phyloP scores from a whole-genome alignment of 768 basidiomycete species.

The Tricholoma sp. region DNA sequence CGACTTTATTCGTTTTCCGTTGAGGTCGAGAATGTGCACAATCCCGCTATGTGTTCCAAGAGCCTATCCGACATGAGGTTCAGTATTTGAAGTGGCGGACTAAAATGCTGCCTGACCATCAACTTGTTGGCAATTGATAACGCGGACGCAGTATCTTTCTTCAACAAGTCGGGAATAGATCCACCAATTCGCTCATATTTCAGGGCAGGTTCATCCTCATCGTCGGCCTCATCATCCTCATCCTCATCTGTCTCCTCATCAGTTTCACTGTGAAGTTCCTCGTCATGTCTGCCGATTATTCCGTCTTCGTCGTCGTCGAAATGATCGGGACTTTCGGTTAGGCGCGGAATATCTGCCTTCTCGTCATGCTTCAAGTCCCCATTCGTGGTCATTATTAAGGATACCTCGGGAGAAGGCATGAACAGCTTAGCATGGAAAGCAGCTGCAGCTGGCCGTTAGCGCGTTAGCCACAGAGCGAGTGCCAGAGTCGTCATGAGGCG shows the following conservation, averaged over 20 bases:
- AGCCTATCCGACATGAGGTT: constrained; percentile 44
- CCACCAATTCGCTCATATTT: constrained; percentile 87
- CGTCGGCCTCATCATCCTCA: constrained; percentile 45
- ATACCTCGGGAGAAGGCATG: constrained; percentile 8
- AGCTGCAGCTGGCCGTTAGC: not conserved
- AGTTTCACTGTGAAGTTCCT: constrained; percentile 18
- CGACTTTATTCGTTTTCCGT: constrained; percentile 80
- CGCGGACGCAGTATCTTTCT: constrained; percentile 87
- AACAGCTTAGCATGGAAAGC: not conserved
- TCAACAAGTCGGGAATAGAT: constrained; percentile 66
- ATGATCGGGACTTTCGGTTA: not conserved
- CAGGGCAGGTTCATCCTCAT: constrained; percentile 76
- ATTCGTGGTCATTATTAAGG: not conserved
- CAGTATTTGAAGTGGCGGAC: constrained; percentile 6
- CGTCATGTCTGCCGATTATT: constrained; percentile 19
- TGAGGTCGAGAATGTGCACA: constrained; percentile 76
- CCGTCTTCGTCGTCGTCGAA: constrained; percentile 3
- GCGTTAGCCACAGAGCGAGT: not conserved
- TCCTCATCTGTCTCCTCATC: constrained; percentile 17
- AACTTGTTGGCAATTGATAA: constrained; percentile 68
- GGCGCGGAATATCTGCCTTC: constrained; percentile 1
- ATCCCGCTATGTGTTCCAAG: constrained; percentile 93
- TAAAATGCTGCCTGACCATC: constrained; percentile 41
- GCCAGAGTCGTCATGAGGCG: too few relatives aligned
- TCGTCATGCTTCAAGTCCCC: constrained; percentile 3